Conservation (phyloP, 2,329 filamentous ascomycete genomes). For the Scedosporium aurantiacum region DNA sequence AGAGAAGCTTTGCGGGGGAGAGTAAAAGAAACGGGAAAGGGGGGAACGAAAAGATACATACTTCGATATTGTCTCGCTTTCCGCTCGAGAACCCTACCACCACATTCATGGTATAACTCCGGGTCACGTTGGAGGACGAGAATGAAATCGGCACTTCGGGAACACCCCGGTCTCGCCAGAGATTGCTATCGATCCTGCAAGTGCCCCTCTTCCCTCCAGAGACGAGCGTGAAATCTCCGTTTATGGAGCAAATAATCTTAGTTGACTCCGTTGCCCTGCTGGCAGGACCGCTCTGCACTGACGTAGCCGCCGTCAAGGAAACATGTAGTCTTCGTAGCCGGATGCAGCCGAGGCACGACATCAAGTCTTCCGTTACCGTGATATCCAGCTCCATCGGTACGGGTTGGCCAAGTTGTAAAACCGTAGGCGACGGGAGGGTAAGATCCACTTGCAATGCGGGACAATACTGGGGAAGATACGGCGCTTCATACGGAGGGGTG, state of each 20-base stretch:
- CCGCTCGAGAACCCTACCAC: neutral
- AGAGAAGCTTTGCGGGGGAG: neutral
- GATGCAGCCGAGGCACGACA: neutral
- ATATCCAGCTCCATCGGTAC: neutral
- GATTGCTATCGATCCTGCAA: neutral
- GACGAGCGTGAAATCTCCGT: neutral
- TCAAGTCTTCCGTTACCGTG: neutral
- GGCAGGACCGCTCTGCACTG: neutral
- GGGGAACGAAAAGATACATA: neutral
- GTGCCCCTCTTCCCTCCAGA: neutral
- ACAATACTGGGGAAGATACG: slow-evolving; percentile 1
- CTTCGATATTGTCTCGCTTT: neutral
- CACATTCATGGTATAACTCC: neutral
- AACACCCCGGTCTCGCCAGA: neutral
- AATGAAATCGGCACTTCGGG: neutral
- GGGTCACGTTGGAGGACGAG: neutral
- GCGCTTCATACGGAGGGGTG: neutral
- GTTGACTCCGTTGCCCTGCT: neutral
- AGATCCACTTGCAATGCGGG: neutral
- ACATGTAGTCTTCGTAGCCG: neutral
- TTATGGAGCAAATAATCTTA: neutral
- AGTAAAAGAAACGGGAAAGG: neutral
- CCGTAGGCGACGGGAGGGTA: neutral
- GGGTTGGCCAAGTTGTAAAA: neutral
- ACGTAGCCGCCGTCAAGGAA: neutral